phyloP scores from a whole-genome alignment of 2,329 filamentous ascomycete species.

The Dothiorella sarmentorum region DNA sequence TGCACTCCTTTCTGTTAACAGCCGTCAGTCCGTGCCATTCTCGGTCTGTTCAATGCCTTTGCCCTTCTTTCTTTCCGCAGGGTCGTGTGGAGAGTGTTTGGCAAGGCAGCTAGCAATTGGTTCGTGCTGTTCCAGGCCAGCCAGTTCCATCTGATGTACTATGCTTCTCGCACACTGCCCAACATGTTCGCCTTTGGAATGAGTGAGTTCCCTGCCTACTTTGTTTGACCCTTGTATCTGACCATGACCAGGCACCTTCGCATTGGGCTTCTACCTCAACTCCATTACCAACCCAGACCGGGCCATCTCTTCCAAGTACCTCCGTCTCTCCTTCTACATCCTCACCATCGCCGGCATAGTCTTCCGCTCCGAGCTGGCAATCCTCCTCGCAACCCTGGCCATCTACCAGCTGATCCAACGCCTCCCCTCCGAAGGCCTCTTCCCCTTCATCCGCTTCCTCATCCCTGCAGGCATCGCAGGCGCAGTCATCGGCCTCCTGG shows the following conservation, averaged over 20 bases:
- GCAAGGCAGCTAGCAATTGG: conserved; percentile 68
- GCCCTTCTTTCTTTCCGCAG: conserved; percentile 64
- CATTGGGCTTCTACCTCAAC: conserved; percentile 53
- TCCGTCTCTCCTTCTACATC: conserved; percentile 65
- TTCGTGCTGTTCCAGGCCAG: conserved; percentile 72
- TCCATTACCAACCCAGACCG: conserved; percentile 25
- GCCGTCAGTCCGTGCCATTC: conserved; percentile 62
- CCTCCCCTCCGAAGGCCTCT: conserved; percentile 49
- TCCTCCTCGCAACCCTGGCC: conserved; percentile 69
- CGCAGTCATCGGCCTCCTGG: conserved; percentile 60
- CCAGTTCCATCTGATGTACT: conserved; percentile 93
- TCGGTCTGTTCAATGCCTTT: conserved; percentile 72
- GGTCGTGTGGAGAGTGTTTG: conserved; percentile 65
- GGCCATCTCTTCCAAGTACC: conserved; percentile 42
- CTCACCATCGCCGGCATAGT: conserved; percentile 77
- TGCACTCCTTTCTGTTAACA: not conserved
- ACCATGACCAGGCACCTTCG: conserved; percentile 58
- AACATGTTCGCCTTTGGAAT: conserved; percentile 95
- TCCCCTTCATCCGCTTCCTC: conserved; percentile 38
- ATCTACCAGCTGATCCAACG: conserved; percentile 60
- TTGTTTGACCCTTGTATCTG: not conserved
- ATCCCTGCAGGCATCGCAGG: conserved; percentile 65
- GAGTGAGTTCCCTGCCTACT: conserved; percentile 52
- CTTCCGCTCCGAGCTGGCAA: conserved; percentile 84
- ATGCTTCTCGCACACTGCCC: conserved; percentile 84